phyloP scores from a whole-genome alignment of 208 protist species.

The Trypanosoma conorhini region DNA sequence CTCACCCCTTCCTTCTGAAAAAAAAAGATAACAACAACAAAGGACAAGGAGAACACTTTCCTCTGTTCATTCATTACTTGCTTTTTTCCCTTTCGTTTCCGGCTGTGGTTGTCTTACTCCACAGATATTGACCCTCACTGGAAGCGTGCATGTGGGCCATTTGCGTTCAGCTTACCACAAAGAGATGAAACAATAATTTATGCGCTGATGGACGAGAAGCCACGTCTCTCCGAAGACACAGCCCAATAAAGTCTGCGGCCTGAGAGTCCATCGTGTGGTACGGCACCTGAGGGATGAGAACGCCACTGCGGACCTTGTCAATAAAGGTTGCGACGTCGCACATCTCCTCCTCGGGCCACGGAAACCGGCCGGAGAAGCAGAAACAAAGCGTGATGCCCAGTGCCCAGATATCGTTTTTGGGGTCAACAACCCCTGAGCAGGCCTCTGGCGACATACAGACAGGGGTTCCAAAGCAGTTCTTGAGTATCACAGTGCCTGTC shows the following conservation, averaged over 20 bases:
- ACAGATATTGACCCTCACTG: no score
- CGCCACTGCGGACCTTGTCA: constrained; percentile 30
- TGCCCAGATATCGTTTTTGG: constrained; percentile 79
- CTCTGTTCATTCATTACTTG: no score
- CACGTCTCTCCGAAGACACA: constrained; percentile 38
- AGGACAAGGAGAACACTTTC: not conserved
- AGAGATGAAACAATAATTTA: constrained; percentile 52
- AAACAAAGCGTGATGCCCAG: constrained; percentile 72
- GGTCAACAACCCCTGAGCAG: constrained; percentile 52
- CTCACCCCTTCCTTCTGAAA: not conserved
- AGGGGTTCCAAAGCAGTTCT: constrained; percentile 55
- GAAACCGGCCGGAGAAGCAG: constrained; percentile 61
- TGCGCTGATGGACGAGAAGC: constrained; percentile 36
- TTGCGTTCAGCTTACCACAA: constrained; percentile 33
- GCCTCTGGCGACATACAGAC: constrained; percentile 85
- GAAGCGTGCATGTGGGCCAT: not conserved
- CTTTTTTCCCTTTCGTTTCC: no score
- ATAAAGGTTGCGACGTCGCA: constrained; percentile 42
- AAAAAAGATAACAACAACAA: not conserved
- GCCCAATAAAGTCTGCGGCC: constrained; percentile 41
- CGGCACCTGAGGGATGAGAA: constrained; percentile 29
- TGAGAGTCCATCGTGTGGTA: constrained; percentile 28
- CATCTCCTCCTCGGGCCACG: constrained; percentile 46
- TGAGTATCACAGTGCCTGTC: constrained; percentile 7
- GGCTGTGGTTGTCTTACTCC: no score